Evolutionary conservation across 495 filamentous ascomycete species (phyloP).

Genomic region (Neurospora sp.): DNA sequence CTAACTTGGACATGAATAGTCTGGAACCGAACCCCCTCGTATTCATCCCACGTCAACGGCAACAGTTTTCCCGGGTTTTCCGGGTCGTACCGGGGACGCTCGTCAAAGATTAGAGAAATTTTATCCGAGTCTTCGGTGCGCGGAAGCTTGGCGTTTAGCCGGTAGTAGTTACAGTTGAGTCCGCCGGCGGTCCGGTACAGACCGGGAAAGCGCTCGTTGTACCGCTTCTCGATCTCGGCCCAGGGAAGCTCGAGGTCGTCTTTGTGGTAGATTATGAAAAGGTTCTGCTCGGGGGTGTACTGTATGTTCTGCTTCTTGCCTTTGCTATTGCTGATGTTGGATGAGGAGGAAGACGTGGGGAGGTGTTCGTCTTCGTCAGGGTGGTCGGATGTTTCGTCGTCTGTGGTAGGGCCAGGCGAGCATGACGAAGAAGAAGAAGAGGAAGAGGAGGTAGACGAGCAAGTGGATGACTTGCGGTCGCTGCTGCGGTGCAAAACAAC

Average conservation of each 20-base stretch:
- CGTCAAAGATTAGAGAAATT: neutral
- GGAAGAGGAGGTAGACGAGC: neutral
- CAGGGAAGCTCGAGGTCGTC: constrained; percentile 26
- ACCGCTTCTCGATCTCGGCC: constrained; percentile 18
- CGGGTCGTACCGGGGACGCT: neutral
- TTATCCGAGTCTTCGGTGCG: neutral
- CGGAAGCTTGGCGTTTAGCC: constrained; percentile 23
- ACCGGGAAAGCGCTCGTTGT: constrained; percentile 18
- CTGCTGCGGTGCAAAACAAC: neutral
- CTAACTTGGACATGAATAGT: neutral
- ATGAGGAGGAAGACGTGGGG: neutral
- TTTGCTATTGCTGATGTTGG: neutral
- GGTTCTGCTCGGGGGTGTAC: constrained; percentile 13
- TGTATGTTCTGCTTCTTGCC: constrained; percentile 6
- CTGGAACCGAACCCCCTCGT: neutral
- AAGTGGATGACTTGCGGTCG: neutral
- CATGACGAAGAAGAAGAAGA: neutral
- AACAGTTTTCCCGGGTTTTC: neutral
- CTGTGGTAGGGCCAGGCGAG: neutral
- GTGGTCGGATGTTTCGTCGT: neutral
- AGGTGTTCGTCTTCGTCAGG: neutral
- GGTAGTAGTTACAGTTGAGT: constrained; percentile 30
- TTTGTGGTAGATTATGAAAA: constrained; percentile 22
- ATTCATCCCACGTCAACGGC: neutral
- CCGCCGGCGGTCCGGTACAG: constrained; percentile 13